Conservation (phyloP, 202 grass and related monocot species). For the Bolboschoenoplectus hybrid region DNA sequence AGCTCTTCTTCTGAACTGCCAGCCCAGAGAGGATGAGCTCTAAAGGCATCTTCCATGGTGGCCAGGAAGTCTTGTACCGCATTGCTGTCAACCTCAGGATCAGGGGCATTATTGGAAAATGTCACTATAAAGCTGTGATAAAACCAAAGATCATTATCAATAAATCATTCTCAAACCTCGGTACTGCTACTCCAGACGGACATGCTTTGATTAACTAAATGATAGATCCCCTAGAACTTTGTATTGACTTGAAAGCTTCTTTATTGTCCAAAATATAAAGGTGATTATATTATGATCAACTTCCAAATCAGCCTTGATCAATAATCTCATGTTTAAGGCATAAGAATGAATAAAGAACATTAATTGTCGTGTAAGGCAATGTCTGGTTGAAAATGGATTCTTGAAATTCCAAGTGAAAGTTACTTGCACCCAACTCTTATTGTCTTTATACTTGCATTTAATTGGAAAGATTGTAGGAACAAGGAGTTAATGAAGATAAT, state of each 20-base stretch:
- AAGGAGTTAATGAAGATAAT: not conserved
- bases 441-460: slow-evolving; percentile 9
- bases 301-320: not conserved
- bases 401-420: not conserved
- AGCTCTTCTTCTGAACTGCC: slow-evolving; percentile 97
- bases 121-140: slow-evolving; percentile 81
- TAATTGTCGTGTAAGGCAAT: not conserved
- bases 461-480: slow-evolving; percentile 7
- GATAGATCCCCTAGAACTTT: not conserved
- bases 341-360: not conserved
- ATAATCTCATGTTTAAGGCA: not conserved
- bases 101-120: slow-evolving; percentile 84
- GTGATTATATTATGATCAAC: not conserved
- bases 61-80: slow-evolving; percentile 86
- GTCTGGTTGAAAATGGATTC: not conserved
- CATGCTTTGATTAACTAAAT: not conserved
- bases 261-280: not conserved
- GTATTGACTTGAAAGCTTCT: not conserved
- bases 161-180: not conserved
- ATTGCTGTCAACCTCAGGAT: slow-evolving; percentile 85
- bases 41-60: slow-evolving; percentile 95
- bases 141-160: not conserved
- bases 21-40: slow-evolving; percentile 88
- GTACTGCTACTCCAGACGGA: not conserved
- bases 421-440: not conserved